These are phyloP conservation scores for Arbutus unedo DNA, from an alignment of 148 eudicot species.

Conservation along the genomic window DNA sequence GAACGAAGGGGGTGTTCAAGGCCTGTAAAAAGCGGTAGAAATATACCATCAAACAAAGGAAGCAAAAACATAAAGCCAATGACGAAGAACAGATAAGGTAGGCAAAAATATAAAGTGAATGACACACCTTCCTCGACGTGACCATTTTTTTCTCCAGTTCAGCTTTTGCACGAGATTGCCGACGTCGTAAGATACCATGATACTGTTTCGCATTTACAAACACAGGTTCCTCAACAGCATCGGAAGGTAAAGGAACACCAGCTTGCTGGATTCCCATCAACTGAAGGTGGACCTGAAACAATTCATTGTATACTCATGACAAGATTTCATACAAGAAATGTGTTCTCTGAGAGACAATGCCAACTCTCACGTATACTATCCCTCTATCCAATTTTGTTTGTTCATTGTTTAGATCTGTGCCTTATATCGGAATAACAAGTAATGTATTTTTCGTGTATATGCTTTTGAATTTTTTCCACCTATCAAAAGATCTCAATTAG, in stretches of 20 bases:
- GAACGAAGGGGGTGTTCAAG: not conserved
- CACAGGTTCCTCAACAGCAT: conserved; percentile 74
- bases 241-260: conserved; percentile 69
- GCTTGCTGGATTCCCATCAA: conserved; percentile 79
- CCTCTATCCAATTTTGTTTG: not conserved
- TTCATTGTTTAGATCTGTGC: not conserved
- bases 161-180: conserved; percentile 82
- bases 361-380: not conserved
- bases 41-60: not conserved
- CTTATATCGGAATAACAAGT: not conserved
- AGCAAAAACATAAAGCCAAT: not conserved
- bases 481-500: not conserved
- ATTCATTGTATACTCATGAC: conserved; percentile 2
- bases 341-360: not conserved
- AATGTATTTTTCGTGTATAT: not conserved
- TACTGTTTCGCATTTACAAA: conserved; percentile 85
- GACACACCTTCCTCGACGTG: conserved; percentile 55
- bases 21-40: not conserved
- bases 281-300: conserved; percentile 59
- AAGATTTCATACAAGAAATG: not conserved
- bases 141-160: conserved; percentile 59
- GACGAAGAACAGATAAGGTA: not conserved
- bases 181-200: conserved; percentile 75
- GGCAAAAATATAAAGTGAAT: not conserved
- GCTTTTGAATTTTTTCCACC: not conserved